phyloP scores from a whole-genome alignment of 2,329 filamentous ascomycete species.

The Talaromyces sp. region DNA sequence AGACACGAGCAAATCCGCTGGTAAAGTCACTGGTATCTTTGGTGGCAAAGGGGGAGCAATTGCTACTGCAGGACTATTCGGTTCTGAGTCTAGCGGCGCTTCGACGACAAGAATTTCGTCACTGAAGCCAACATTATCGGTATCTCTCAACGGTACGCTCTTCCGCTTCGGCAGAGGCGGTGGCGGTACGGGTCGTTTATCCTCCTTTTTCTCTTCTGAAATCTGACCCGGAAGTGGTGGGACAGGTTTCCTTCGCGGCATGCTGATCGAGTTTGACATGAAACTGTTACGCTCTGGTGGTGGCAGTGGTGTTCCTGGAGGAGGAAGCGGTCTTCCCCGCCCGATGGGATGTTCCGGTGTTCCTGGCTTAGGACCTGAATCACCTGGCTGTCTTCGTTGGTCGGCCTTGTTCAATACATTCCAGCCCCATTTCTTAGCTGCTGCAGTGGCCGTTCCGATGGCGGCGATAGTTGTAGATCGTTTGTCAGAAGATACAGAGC shows the following conservation, averaged over 20 bases:
- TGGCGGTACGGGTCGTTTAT: conserved; percentile 38
- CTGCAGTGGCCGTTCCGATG: conserved; percentile 51
- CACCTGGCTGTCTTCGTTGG: conserved; percentile 40
- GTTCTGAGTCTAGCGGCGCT: conserved; percentile 61
- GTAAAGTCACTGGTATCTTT: neutral
- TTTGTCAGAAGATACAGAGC: conserved; percentile 32
- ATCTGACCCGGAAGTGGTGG: conserved; percentile 43
- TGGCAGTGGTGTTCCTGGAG: conserved; percentile 74
- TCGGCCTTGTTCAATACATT: conserved; percentile 47
- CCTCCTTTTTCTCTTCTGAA: conserved; percentile 29
- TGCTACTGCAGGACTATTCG: conserved; percentile 32
- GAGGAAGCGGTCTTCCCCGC: conserved; percentile 74
- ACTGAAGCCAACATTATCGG: conserved; percentile 31
- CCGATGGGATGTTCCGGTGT: conserved; percentile 70
- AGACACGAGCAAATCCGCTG: neutral
- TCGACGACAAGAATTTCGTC: conserved; percentile 63
- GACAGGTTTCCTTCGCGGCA: conserved; percentile 64
- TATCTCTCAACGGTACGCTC: conserved; percentile 30
- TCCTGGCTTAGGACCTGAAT: conserved; percentile 31
- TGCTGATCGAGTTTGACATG: conserved; percentile 55
- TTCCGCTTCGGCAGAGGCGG: conserved; percentile 52
- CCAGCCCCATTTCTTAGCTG: conserved; percentile 59
- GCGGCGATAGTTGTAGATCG: conserved; percentile 42
- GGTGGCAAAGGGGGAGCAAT: conserved; percentile 17
- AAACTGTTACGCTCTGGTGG: conserved; percentile 58